These are phyloP conservation scores for Clohesyomyces aquaticus DNA, from an alignment of 495 filamentous ascomycete species.

Conservation along the genomic window DNA sequence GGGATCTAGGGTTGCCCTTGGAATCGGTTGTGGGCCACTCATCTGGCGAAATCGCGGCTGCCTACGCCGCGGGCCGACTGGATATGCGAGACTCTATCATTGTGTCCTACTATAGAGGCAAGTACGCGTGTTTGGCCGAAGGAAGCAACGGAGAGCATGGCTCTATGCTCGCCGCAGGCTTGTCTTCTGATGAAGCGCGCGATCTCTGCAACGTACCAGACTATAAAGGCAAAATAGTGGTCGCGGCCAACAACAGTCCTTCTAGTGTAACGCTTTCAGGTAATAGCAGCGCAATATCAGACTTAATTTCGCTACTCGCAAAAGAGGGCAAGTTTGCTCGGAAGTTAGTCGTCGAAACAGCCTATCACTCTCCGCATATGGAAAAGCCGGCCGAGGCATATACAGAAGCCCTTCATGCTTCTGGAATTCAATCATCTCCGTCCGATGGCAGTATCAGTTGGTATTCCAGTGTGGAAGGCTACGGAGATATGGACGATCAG, in stretches of 20 bases:
- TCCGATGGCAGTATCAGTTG: not conserved
- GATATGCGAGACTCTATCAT: constrained; percentile 49
- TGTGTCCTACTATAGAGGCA: constrained; percentile 49
- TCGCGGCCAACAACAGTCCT: constrained; percentile 12
- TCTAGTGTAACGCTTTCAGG: constrained; percentile 22
- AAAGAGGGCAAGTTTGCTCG: constrained; percentile 3
- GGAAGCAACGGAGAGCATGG: constrained; percentile 1
- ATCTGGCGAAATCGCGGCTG: constrained; percentile 29
- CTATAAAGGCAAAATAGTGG: not conserved
- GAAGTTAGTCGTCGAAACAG: constrained; percentile 12
- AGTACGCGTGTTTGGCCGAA: not conserved
- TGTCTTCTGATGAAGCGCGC: not conserved
- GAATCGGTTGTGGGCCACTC: constrained; percentile 23
- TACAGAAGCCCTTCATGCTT: not conserved
- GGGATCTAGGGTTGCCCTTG: not conserved
- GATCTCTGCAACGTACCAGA: not conserved
- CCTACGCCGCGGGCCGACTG: constrained; percentile 20
- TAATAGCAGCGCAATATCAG: constrained; percentile 1
- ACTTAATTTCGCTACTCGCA: not conserved
- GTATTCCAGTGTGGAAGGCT: constrained; percentile 13
- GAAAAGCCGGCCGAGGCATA: not conserved
- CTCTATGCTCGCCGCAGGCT: constrained; percentile 21
- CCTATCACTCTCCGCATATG: constrained; percentile 29
- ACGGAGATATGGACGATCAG: constrained; percentile 33
- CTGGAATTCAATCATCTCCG: not conserved